phyloP scores from a whole-genome alignment of 139 green algal species.

The Picochlorum sp. region DNA sequence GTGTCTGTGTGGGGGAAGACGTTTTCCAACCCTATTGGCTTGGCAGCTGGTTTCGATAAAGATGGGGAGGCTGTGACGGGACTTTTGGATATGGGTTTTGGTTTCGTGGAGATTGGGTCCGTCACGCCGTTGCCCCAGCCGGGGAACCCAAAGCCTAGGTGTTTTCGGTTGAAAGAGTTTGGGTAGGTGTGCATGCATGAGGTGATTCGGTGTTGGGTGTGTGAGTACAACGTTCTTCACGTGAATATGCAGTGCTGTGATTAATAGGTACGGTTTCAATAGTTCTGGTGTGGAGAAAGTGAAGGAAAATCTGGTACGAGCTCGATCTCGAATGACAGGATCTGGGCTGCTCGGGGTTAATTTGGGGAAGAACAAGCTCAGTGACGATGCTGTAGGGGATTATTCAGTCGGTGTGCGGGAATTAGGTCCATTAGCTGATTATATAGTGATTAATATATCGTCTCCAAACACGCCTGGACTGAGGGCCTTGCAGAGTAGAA shows the following conservation, averaged over 20 bases:
- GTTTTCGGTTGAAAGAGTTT: slow-evolving; percentile 78
- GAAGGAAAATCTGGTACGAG: slow-evolving; percentile 17
- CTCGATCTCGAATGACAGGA: slow-evolving; percentile 41
- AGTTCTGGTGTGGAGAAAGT: slow-evolving; percentile 75
- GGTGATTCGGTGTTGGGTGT: not conserved
- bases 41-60: slow-evolving; percentile 98
- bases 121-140: slow-evolving; percentile 87
- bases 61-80: slow-evolving; percentile 71
- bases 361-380: slow-evolving; percentile 97
- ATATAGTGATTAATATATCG: slow-evolving; percentile 97
- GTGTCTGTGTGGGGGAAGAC: slow-evolving; percentile 57
- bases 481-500: slow-evolving; percentile 66
- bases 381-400: slow-evolving; percentile 69
- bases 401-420: slow-evolving; percentile 67
- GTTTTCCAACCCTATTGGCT: slow-evolving; percentile 88
- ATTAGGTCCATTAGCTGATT: slow-evolving; percentile 75
- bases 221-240: not conserved
- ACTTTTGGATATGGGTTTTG: slow-evolving; percentile 83
- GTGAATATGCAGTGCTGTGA: slow-evolving; percentile 59
- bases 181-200: not conserved
- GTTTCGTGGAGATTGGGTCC: slow-evolving; percentile 87
- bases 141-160: slow-evolving; percentile 86
- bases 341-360: slow-evolving; percentile 82
- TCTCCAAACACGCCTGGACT: slow-evolving; percentile 96
- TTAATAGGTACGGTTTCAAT: slow-evolving; percentile 99